phyloP scores from a whole-genome alignment of 2,329 filamentous ascomycete species.

The Stagonosporopsis vannaccii region DNA sequence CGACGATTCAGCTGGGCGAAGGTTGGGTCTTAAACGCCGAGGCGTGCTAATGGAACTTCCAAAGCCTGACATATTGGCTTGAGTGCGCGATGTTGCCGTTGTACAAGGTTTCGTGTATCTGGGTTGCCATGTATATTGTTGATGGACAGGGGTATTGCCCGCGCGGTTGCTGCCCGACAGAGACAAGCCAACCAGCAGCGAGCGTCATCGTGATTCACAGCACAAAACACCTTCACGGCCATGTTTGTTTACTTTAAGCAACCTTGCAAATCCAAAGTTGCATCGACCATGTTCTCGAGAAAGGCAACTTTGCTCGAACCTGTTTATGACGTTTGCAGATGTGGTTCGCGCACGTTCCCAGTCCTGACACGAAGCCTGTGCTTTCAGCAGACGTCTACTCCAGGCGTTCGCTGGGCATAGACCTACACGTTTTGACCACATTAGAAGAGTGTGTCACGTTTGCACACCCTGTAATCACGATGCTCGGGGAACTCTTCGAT shows the following conservation, averaged over 20 bases:
- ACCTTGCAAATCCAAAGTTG: not conserved
- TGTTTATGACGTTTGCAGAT: slow-evolving; percentile 4
- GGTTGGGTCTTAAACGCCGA: slow-evolving; percentile 43
- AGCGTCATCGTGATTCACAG: not conserved
- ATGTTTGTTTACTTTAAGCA: not conserved
- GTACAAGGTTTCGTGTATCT: slow-evolving; percentile 9
- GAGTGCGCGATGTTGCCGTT: slow-evolving; percentile 15
- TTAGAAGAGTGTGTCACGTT: not conserved
- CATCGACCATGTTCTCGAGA: not conserved
- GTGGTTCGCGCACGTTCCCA: not conserved
- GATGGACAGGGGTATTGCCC: slow-evolving; percentile 1
- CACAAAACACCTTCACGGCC: not conserved
- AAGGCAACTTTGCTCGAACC: not conserved
- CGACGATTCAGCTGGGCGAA: slow-evolving; percentile 51
- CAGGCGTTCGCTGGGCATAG: slow-evolving; percentile 3
- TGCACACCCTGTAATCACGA: not conserved
- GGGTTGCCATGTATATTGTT: slow-evolving; percentile 19
- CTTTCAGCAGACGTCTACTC: slow-evolving; percentile 1
- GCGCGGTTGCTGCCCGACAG: slow-evolving; percentile 10
- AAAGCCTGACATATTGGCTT: slow-evolving; percentile 18
- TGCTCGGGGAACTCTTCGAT: not conserved
- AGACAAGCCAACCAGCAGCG: not conserved
- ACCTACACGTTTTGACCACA: not conserved
- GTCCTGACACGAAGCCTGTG: slow-evolving; percentile 8
- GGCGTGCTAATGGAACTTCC: slow-evolving; percentile 20